Base-by-base conservation (phyloP, 106 monocot species). In the Platanthera guangdongensis region DNA sequence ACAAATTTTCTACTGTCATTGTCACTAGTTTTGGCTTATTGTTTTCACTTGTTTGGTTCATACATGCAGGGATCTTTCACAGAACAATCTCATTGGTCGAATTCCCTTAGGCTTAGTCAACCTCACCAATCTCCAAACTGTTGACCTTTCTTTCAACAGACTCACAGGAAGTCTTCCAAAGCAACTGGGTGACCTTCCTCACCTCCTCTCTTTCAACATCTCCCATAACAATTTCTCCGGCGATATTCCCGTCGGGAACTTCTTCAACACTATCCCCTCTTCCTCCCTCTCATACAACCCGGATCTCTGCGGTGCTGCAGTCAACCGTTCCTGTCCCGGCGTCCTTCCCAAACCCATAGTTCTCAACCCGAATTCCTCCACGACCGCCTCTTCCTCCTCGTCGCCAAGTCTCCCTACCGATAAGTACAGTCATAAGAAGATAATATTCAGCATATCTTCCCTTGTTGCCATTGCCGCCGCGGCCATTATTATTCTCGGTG, bases 381-480 rank as follows among this genome's bases (percentile, higher is more conserved):
- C 80, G 14, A 14, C 81, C 1, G 50, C 60, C 7, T 15, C 81
- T 1, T 60, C 68, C 10, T 50, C 57, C 4, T 81, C 81, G 1
- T 47, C 46, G 47, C 28, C 72, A 0, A 32, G 39, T 19, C 48
- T 75, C 4, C 13, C 79, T 13, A 49, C 87, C 4, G 50, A 74
- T 50, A 64, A 52, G 21, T 78, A 84, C 52, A 83, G 82, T 9
- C 92, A 95, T 67, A 91, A 88, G 80, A 90, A 86, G 80, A 95
- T 87, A 13, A 86, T 95, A 15, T 69, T 95, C 10, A 95, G 95
- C 85, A 92, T 95, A 57, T 95, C 95, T 10, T 80, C 95, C 8
- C 87, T 95, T 48, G 69, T 95, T 48, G 95, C 95, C 16, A 95
- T 95, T 63, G 85, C 68, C 0, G 95, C 95, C 52, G 95, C 92